These are phyloP conservation scores for Adansonia madagascariensis DNA, from an alignment of 441 rosid species.

Conservation along the genomic window DNA sequence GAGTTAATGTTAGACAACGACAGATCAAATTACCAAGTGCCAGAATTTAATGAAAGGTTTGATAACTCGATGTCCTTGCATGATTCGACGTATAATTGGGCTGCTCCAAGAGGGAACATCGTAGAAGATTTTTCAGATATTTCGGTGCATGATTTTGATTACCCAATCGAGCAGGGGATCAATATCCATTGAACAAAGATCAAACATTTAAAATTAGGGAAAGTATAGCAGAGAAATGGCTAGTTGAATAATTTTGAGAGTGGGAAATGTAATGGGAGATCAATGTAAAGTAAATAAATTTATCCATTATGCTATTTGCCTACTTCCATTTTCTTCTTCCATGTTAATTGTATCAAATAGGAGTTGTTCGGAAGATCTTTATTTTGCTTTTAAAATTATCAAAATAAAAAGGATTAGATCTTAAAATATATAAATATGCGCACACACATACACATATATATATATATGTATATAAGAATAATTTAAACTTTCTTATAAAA, in stretches of 20 bases:
- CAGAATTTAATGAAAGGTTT: constrained; percentile 13
- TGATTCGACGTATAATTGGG: constrained; percentile 18
- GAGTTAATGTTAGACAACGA: constrained; percentile 12
- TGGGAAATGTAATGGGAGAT: no score
- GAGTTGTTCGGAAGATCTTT: no score
- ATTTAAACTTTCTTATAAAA: no score
- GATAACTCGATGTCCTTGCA: constrained; percentile 24
- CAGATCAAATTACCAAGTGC: constrained; percentile 14
- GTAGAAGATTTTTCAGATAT: background rate
- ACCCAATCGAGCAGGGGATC: background rate
- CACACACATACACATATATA: no score
- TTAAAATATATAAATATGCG: no score
- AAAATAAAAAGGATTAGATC: no score
- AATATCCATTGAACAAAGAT: background rate
- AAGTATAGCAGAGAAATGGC: no score
- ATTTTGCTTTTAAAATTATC: no score
- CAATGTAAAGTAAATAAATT: background rate
- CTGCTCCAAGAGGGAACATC: background rate
- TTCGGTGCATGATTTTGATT: constrained; percentile 15
- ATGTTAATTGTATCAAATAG: no score
- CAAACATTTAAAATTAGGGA: background rate
- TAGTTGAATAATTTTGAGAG: no score
- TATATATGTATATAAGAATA: no score
- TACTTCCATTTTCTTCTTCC: background rate
- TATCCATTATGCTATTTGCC: background rate